These are phyloP conservation scores for Botrytis medusae DNA, from an alignment of 2,329 filamentous ascomycete species.

Conservation along the genomic window DNA sequence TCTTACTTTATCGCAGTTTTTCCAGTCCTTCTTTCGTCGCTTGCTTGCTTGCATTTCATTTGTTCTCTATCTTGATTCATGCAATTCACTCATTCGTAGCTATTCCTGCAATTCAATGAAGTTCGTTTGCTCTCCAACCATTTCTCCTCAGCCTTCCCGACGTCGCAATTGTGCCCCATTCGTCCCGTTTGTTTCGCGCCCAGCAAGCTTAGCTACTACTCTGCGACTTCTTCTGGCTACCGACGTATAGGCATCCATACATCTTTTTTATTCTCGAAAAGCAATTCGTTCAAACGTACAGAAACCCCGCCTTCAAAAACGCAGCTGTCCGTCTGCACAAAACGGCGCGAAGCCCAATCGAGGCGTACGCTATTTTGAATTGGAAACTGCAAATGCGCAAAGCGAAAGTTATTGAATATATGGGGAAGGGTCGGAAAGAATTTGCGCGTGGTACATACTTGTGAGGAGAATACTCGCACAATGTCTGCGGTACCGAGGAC, in stretches of 20 bases:
- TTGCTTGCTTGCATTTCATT: neutral
- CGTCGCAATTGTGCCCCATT: neutral
- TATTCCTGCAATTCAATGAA: neutral
- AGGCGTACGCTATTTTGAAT: neutral
- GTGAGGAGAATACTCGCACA: neutral
- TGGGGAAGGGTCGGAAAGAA: neutral
- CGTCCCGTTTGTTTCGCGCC: neutral
- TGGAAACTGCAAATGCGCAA: neutral
- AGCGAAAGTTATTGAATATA: neutral
- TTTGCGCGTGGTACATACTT: neutral
- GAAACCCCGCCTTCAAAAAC: neutral
- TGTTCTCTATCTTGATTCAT: neutral
- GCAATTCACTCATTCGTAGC: neutral
- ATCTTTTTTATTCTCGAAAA: neutral
- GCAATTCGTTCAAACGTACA: neutral
- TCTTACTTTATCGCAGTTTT: neutral
- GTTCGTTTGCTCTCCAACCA: neutral
- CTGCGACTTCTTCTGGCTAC: neutral
- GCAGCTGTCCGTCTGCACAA: neutral
- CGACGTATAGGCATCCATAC: neutral
- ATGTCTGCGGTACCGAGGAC: conserved; percentile 6
- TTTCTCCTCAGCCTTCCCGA: neutral
- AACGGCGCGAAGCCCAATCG: neutral
- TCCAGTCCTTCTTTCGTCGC: neutral
- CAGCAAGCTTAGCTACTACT: neutral